A percentile compares a stretch with the other conserved stretches of the same genome.
phyloP scores from a whole-genome alignment of 345 rosid genomes.

The Brassica nigra region DNA sequence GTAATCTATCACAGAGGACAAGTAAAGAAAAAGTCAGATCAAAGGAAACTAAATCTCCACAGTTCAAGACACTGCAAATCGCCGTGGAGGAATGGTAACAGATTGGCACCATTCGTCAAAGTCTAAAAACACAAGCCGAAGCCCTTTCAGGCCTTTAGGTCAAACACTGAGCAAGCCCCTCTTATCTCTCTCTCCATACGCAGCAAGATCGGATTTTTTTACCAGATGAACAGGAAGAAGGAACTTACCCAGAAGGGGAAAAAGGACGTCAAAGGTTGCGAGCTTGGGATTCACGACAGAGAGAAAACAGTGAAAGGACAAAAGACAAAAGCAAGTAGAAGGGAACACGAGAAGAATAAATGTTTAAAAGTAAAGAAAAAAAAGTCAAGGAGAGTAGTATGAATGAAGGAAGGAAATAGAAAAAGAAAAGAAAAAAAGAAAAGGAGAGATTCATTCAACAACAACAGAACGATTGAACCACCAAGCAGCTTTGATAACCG shows the following conservation, averaged over 20 bases:
- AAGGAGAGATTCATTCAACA: not conserved
- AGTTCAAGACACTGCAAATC: slow-evolving; percentile 27
- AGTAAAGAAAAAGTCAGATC: slow-evolving; percentile 34
- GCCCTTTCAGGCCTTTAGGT: slow-evolving; percentile 23
- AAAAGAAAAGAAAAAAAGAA: too few species aligned
- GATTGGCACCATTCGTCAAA: slow-evolving; percentile 7
- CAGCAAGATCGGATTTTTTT: slow-evolving; percentile 27
- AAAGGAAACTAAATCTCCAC: not conserved
- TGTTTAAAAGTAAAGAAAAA: not conserved
- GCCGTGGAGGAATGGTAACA: slow-evolving; percentile 7
- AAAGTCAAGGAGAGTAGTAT: not conserved
- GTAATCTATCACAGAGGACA: not conserved
- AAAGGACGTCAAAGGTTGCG: not conserved
- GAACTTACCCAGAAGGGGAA: slow-evolving; percentile 33
- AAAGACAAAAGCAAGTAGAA: not conserved
- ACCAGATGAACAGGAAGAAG: slow-evolving; percentile 24
- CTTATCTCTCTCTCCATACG: not conserved
- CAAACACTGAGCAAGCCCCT: slow-evolving; percentile 21
- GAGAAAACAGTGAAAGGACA: not conserved
- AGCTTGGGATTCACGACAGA: not conserved
- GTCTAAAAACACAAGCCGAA: slow-evolving; percentile 9
- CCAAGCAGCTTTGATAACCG: not conserved
- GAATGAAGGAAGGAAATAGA: not conserved
- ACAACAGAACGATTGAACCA: not conserved
- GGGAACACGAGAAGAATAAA: not conserved